Evolutionary conservation across 2,329 filamentous ascomycete genomes (phyloP), one percentile per base, ranked within the genome.

Genomic region (Trichocomaceae sp.): DNA sequence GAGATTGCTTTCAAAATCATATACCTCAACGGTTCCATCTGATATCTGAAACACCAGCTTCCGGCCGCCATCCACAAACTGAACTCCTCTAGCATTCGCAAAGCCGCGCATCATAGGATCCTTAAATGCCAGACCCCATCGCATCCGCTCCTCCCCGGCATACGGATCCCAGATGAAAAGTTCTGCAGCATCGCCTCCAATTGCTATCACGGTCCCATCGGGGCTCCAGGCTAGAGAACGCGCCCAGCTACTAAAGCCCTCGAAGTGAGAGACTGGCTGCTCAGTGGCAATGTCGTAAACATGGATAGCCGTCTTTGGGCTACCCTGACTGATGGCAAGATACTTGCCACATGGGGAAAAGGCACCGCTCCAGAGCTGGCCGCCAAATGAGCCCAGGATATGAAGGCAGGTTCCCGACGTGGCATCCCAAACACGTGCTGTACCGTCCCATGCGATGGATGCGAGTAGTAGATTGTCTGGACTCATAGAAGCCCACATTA

Each of bases 291-390:
- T 29, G 33, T 56, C 45, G 39, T 56, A 55, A 33, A 58, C 44
- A 22, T 58, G 35, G 26, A 58, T 31, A 15, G 15, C n/a, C n/a
- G 39, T n/a, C 29, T 29, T 47, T n/a, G 53, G 57, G 23, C 37
- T 47, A 10, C 46, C 53, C 42, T 58, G 54, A 31, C 50, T 53
- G 17, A 58, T 3, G 9, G 50, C 57, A 23, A 54, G 53, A 42
- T 54, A 50, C 15, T 47, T 58, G 17, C 35, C 10, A 41, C 55
- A 47, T n/a, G 51, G 56, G 20, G 58, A 57, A 42, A 59, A 59
- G 52, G 45, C 52, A 9, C 52, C 54, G 22, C 31, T 17, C 44
- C 45, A 51, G 39, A 55, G 47, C 22, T 55, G 50, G 31, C 52
- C 56, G 6, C 35, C 52, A 22, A 50, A 33, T 10, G 50, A 39